A percentile compares a stretch with the other conserved stretches of the same genome.
Evolutionary conservation across 768 basidiomycete species (phyloP).

Genomic region (Pleurotus giganteus): DNA sequence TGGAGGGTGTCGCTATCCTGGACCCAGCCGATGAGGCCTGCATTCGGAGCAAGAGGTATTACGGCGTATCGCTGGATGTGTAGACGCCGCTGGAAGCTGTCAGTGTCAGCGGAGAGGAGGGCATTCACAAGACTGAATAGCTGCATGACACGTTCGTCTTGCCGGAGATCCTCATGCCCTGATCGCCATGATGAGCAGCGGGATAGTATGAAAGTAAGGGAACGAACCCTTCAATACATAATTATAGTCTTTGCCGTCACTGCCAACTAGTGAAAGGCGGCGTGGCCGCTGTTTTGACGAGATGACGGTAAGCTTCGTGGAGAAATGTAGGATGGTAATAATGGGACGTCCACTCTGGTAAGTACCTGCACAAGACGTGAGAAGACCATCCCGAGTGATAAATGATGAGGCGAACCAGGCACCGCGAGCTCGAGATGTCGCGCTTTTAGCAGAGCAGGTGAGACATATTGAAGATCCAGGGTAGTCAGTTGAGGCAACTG

Average conservation of each 20-base stretch:
- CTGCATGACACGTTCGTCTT: constrained; percentile 99
- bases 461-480: constrained; percentile 95
- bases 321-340: constrained; percentile 80
- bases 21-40: constrained; percentile 94
- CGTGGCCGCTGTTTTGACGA: constrained; percentile 96
- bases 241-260: constrained; percentile 91
- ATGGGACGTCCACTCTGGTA: constrained; percentile 87
- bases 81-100: constrained; percentile 93
- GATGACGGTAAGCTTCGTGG: constrained; percentile 89
- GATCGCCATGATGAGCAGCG: constrained; percentile 5
- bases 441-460: constrained; percentile 85
- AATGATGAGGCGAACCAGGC: constrained; percentile 59
- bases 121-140: constrained; percentile 97
- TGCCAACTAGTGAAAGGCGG: constrained; percentile 81
- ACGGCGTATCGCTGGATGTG: constrained; percentile 93
- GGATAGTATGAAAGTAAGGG: background rate
- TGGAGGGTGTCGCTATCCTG: constrained; percentile 95
- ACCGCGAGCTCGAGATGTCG: constrained; percentile 93
- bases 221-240: constrained; percentile 82
- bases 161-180: constrained; percentile 98
- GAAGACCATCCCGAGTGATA: background rate
- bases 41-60: constrained; percentile 93
- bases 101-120: constrained; percentile 85
- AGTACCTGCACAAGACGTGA: constrained; percentile 53
- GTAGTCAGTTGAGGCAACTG: constrained; percentile 86